Percentiles rank a stretch among this genome's conserved stretches.
phyloP scores from a whole-genome alignment of 495 filamentous ascomycete species.

The Hypomontagnella submonticulosa region DNA sequence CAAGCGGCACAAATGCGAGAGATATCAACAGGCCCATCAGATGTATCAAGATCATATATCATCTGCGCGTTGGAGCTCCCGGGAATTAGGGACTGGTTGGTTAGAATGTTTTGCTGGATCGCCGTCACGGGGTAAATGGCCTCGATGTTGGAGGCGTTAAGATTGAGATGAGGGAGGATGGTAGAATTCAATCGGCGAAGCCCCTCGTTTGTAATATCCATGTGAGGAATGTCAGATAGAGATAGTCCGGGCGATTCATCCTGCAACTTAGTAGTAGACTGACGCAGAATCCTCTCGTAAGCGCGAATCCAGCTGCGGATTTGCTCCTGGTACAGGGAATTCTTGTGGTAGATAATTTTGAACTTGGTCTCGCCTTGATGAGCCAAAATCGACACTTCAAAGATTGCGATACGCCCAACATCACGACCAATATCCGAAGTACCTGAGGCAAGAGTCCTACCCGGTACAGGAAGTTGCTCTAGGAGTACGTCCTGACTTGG shows the following conservation, averaged over 20 bases:
- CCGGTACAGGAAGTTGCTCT: constrained; percentile 61
- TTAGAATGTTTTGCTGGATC: constrained; percentile 74
- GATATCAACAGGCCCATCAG: constrained; percentile 52
- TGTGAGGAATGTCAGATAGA: constrained; percentile 69
- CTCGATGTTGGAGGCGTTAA: constrained; percentile 61
- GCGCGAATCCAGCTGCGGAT: constrained; percentile 69
- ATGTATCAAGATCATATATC: constrained; percentile 66
- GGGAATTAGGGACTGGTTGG: constrained; percentile 66
- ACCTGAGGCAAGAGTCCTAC: constrained; percentile 49
- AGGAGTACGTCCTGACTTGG: constrained; percentile 71
- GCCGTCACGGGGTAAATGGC: constrained; percentile 71
- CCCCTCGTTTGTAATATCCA: constrained; percentile 68
- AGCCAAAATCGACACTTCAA: constrained; percentile 70
- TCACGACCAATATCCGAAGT: constrained; percentile 68
- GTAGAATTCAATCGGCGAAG: constrained; percentile 63
- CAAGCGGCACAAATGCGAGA: constrained; percentile 58
- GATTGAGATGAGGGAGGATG: constrained; percentile 61
- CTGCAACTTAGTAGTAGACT: constrained; percentile 61
- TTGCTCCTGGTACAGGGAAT: constrained; percentile 66
- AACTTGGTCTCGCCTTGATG: constrained; percentile 69
- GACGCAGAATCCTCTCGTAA: constrained; percentile 65
- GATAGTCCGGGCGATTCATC: constrained; percentile 64
- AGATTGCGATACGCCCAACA: constrained; percentile 70
- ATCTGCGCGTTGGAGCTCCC: constrained; percentile 70
- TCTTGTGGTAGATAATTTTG: constrained; percentile 71